Conservation (phyloP, 2,329 filamentous ascomycete genomes). For the Cordyceps cicadae region DNA sequence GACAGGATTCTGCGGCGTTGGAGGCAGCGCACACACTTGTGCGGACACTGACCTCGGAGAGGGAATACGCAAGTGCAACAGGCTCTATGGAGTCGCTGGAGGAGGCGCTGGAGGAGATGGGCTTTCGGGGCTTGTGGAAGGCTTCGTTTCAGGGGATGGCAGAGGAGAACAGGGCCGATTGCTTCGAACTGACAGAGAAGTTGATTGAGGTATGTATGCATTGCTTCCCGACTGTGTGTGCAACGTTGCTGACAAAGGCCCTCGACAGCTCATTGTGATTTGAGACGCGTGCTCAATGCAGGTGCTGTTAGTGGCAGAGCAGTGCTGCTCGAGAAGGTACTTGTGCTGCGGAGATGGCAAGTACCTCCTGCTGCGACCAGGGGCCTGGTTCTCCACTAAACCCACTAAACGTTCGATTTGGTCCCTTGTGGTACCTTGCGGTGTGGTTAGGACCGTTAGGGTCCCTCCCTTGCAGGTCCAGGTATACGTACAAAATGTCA, state of each 20-base stretch:
- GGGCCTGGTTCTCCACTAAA: neutral
- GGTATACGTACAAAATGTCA: no score
- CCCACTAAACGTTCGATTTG: neutral
- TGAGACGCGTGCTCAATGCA: neutral
- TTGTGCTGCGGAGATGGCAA: neutral
- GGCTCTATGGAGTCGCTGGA: slow-evolving; percentile 41
- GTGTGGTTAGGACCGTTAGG: no score
- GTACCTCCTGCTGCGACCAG: neutral
- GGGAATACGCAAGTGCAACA: slow-evolving; percentile 40
- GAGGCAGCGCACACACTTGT: slow-evolving; percentile 54
- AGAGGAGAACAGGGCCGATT: slow-evolving; percentile 43
- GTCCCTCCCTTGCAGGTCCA: no score
- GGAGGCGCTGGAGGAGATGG: slow-evolving; percentile 49
- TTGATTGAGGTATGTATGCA: slow-evolving; percentile 52
- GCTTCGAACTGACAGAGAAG: slow-evolving; percentile 48
- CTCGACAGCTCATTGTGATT: slow-evolving; percentile 11
- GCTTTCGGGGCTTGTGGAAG: slow-evolving; percentile 56
- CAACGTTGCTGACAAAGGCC: neutral
- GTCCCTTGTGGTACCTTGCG: no score
- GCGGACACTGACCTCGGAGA: slow-evolving; percentile 47
- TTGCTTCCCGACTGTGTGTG: neutral
- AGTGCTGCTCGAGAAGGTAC: neutral
- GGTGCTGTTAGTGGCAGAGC: neutral
- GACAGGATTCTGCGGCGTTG: slow-evolving; percentile 52
- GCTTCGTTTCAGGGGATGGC: slow-evolving; percentile 43